Percentiles rank a stretch among this genome's conserved stretches.
These are phyloP conservation scores for Fusarium beomiforme DNA, from an alignment of 2,329 filamentous ascomycete species.

Conservation along the genomic window DNA sequence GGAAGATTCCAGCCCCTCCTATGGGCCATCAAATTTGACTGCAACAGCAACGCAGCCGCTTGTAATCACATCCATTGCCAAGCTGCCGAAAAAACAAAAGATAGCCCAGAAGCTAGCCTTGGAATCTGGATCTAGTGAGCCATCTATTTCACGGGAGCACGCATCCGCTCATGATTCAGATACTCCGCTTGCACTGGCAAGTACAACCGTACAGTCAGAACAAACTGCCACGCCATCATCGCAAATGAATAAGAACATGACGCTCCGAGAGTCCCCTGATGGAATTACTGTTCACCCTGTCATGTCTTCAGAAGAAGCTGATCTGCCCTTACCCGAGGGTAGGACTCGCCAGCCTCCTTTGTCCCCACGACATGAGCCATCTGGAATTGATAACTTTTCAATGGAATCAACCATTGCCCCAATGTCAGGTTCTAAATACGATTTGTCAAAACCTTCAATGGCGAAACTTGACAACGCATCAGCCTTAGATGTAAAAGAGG, in stretches of 20 bases:
- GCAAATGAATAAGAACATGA: not conserved
- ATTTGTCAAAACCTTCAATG: not conserved
- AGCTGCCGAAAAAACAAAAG: slow-evolving; percentile 49
- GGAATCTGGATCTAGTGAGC: slow-evolving; percentile 13
- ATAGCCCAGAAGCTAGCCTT: slow-evolving; percentile 48
- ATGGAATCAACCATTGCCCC: not conserved
- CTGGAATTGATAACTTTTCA: not conserved
- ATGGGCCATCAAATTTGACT: not conserved
- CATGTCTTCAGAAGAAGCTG: not conserved
- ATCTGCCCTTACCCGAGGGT: not conserved
- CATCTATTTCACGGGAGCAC: not conserved
- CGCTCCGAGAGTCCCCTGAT: not conserved
- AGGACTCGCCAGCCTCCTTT: not conserved
- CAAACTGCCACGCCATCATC: not conserved
- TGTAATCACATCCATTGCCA: slow-evolving; percentile 3
- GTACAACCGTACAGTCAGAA: not conserved
- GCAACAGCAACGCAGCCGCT: not conserved
- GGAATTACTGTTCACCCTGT: not conserved
- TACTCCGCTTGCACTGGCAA: not conserved
- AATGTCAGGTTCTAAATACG: not conserved
- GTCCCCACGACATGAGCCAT: not conserved
- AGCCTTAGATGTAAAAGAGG: slow-evolving; percentile 45
- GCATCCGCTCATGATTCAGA: not conserved
- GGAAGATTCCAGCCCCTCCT: not conserved
- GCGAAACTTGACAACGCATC: slow-evolving; percentile 1